Evolutionary conservation across 2,329 filamentous ascomycete species (phyloP), one percentile per base, ranked within the genome.

Genomic region (Elsinoe batatas): DNA sequence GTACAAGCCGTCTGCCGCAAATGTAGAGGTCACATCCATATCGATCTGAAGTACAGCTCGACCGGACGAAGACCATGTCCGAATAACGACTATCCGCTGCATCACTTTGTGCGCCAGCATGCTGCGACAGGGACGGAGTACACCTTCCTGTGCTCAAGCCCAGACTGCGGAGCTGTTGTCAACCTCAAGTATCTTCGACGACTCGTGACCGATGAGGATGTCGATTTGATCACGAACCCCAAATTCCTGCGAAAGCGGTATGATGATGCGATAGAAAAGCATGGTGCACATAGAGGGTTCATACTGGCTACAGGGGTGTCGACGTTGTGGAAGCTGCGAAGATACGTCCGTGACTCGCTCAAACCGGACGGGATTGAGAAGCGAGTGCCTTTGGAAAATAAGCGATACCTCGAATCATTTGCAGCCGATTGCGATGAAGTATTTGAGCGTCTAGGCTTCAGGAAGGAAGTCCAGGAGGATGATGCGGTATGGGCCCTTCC

Each of bases 371-470:
- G 76, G 46, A 74, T 73, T 33, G 77, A 75, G 61, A 76, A 76
- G 60, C 68, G 72, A 43, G 82, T 87, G 61, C 77, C 78, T 4
- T 71, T 76, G 6, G 67, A 76, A 13, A 87, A 87, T 63, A 82
- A 83, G 64, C 78, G 79, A 56, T 87, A 85, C 61, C 72, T 80
- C 62, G 74, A 80, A 58, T 78, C 78, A 1, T 84, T 86, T 65
- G 83, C 81, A 8, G 70, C 76, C 40, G 80, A 84, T 49, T 87
- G 82, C 64, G 73, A 76, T 60, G 71, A 74, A 10, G 65, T 87
- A 26, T 69, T 87, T 15, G 71, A 76, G 56, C 77, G 74, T 44
- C 64, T 86, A 33, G 81, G 79, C 1, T 87, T 87, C 35, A 56
- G 32, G 30, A 35, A 30, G 30, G 13, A 56, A 26, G 15, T 13